Percentiles rank a stretch among this genome's conserved stretches.
phyloP scores from a whole-genome alignment of 164 flowering plant genomes.

The Vitis amurensis region DNA sequence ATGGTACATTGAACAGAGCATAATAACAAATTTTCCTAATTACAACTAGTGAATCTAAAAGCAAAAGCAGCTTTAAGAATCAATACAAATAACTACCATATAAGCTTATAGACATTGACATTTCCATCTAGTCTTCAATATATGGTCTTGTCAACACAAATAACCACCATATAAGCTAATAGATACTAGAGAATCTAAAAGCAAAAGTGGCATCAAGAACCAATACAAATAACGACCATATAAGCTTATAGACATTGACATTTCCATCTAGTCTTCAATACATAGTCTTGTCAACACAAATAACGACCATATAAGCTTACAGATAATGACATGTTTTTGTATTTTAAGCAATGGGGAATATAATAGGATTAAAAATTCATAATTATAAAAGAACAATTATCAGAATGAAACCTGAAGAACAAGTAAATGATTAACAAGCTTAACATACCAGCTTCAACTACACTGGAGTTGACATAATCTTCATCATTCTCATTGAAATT shows the following conservation, averaged over 20 bases:
- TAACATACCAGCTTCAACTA: slow-evolving; percentile 88
- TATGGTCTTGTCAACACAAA: too few relatives aligned
- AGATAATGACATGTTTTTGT: too few relatives aligned
- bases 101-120: background rate
- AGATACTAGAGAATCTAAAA: too few relatives aligned
- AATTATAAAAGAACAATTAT: background rate
- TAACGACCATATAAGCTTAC: too few relatives aligned
- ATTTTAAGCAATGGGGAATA: too few relatives aligned
- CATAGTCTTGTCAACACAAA: too few relatives aligned
- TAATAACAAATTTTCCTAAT: background rate
- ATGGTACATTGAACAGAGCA: background rate
- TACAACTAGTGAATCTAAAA: background rate
- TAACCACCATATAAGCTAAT: too few relatives aligned
- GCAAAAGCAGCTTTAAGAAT: background rate
- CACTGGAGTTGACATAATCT: slow-evolving; percentile 87
- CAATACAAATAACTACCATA: background rate
- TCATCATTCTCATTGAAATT: slow-evolving; percentile 81
- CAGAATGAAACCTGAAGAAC: background rate
- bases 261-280: background rate
- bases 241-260: background rate
- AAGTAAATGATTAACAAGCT: background rate
- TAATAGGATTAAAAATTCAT: too few relatives aligned
- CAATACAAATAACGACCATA: too few relatives aligned
- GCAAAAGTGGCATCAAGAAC: too few relatives aligned
- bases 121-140: background rate